These are phyloP conservation scores for Articulospora tetracladia DNA, from an alignment of 495 filamentous ascomycete genomes.

Conservation along the genomic window DNA sequence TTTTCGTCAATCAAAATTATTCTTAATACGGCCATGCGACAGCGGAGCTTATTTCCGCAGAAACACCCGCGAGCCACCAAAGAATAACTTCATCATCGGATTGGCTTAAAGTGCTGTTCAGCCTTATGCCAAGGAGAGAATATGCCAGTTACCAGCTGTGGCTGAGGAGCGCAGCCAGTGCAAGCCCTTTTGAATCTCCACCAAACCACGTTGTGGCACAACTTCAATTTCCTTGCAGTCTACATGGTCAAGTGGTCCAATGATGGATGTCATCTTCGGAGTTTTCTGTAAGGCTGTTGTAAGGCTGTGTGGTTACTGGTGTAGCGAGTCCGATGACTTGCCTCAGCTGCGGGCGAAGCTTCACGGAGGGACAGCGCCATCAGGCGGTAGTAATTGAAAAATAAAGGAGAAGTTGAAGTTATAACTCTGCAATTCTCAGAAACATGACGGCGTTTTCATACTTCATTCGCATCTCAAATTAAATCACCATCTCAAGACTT, in stretches of 20 bases:
- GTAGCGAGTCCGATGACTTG: background rate
- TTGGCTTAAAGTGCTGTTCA: background rate
- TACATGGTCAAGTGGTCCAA: background rate
- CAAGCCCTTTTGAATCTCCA: background rate
- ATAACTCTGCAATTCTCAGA: background rate
- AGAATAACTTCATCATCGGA: background rate
- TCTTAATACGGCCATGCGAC: background rate
- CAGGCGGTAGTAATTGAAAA: background rate
- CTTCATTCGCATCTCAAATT: background rate
- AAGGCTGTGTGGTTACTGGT: background rate
- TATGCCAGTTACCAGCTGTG: background rate
- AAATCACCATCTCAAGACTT: background rate
- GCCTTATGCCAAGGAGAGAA: background rate
- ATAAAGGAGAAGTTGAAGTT: background rate
- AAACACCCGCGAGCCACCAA: background rate
- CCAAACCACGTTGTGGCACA: background rate
- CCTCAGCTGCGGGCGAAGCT: background rate
- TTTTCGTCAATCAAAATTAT: background rate
- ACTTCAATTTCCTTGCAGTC: background rate
- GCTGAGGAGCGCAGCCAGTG: background rate
- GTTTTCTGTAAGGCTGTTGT: too few species aligned
- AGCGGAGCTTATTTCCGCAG: background rate
- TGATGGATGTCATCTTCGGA: too few species aligned
- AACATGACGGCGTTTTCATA: background rate
- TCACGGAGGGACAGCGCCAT: background rate